Conservation (phyloP, 2,329 filamentous ascomycete species). For the Aspergillus ruber region DNA sequence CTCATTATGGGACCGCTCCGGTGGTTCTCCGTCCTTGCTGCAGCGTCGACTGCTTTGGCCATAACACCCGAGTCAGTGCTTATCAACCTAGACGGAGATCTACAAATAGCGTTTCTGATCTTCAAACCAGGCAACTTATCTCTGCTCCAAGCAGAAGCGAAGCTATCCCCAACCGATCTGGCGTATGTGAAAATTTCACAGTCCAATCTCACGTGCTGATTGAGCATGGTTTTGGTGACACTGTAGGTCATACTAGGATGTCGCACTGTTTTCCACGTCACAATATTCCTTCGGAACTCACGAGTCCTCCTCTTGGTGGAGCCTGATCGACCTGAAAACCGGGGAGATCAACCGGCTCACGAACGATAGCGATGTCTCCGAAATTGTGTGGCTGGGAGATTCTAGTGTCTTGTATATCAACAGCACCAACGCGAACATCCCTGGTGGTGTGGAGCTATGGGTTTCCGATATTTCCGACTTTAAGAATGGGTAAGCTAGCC, state of each 20-base stretch:
- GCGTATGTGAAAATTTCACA: constrained; percentile 22
- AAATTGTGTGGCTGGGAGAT: constrained; percentile 69
- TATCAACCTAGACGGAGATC: no score
- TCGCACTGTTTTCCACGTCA: constrained; percentile 53
- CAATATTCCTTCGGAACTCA: constrained; percentile 77
- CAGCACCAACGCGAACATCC: constrained; percentile 33
- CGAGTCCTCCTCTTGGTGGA: constrained; percentile 53
- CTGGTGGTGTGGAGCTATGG: constrained; percentile 36
- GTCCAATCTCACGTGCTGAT: constrained; percentile 1
- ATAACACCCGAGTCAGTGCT: constrained; percentile 25
- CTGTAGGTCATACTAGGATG: constrained; percentile 19
- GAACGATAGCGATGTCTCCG: constrained; percentile 58
- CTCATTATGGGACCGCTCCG: constrained; percentile 18
- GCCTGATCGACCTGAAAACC: constrained; percentile 64
- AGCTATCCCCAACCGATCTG: constrained; percentile 34
- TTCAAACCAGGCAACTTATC: constrained; percentile 25
- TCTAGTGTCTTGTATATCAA: constrained; percentile 55
- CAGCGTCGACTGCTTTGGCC: constrained; percentile 17
- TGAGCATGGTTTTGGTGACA: neutral
- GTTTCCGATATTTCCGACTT: constrained; percentile 29
- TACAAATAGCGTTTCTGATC: no score
- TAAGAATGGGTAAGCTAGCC: constrained; percentile 21
- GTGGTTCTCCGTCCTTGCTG: constrained; percentile 19
- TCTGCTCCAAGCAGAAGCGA: constrained; percentile 31
- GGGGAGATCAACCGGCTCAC: constrained; percentile 61